phyloP scores from a whole-genome alignment of 2,329 filamentous ascomycete genomes.

The Fusarium abutilonis region DNA sequence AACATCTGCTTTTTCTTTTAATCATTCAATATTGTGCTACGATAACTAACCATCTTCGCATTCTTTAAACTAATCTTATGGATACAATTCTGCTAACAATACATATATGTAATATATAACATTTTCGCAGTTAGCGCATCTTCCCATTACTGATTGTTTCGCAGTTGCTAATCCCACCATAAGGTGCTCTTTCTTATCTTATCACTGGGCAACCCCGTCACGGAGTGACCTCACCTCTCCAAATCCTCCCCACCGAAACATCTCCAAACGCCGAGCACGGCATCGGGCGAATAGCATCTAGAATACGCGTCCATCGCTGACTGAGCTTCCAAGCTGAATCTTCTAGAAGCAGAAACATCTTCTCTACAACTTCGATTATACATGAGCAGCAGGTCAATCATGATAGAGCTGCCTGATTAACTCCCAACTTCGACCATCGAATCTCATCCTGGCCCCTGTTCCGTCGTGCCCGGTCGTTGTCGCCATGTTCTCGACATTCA shows the following conservation, averaged over 20 bases:
- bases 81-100: neutral
- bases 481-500: constrained; percentile 90
- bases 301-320: constrained; percentile 36
- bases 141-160: constrained; percentile 12
- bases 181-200: constrained; percentile 28
- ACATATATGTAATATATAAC: neutral
- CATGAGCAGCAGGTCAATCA: constrained; percentile 12
- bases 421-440: constrained; percentile 3
- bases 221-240: constrained; percentile 38
- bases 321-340: constrained; percentile 41
- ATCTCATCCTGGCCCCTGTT: constrained; percentile 13
- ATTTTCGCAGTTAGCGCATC: constrained; percentile 14
- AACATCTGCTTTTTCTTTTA: too few relatives aligned
- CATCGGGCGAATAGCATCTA: constrained; percentile 37
- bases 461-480: constrained; percentile 13
- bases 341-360: constrained; percentile 41
- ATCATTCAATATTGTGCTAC: too few relatives aligned
- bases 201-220: constrained; percentile 19
- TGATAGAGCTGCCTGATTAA: constrained; percentile 26
- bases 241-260: constrained; percentile 40
- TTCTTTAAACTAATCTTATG: too few relatives aligned
- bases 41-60: too few relatives aligned
- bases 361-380: constrained; percentile 10
- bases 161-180: constrained; percentile 12
- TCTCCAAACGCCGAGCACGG: constrained; percentile 34